Evolutionary conservation across 371 early-diverging fungal genomes (phyloP).

Genomic region (Mucor racemosus): DNA sequence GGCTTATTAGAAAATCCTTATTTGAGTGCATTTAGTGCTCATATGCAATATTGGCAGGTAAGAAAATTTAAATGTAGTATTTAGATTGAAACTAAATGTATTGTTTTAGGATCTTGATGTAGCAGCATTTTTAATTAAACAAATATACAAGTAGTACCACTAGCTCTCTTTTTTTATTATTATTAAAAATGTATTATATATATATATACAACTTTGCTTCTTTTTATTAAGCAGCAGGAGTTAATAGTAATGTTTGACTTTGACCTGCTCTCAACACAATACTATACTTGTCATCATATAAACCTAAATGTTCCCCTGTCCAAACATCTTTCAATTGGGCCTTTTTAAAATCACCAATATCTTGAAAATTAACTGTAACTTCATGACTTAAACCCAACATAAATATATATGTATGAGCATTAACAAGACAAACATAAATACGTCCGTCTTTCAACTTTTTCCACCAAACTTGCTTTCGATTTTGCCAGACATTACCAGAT

Average conservation of each 20-base stretch:
- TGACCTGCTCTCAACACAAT: slow-evolving; percentile 28
- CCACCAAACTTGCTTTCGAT: slow-evolving; percentile 53
- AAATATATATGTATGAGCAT: slow-evolving; percentile 43
- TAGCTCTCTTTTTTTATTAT: too few relatives aligned
- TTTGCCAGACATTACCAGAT: slow-evolving; percentile 44
- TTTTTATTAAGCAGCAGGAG: slow-evolving; percentile 10
- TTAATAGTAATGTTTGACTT: slow-evolving; percentile 31
- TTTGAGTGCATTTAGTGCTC: slow-evolving; percentile 73
- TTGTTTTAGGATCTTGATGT: slow-evolving; percentile 63
- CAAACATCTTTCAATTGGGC: slow-evolving; percentile 38
- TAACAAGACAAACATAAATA: slow-evolving; percentile 42
- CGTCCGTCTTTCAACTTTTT: slow-evolving; percentile 44
- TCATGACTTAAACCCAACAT: slow-evolving; percentile 44
- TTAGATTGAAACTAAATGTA: background rate
- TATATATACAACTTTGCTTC: too few relatives aligned
- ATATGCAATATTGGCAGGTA: slow-evolving; percentile 79
- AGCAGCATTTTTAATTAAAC: slow-evolving; percentile 62
- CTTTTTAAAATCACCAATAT: slow-evolving; percentile 26
- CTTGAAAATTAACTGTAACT: slow-evolving; percentile 30
- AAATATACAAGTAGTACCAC: slow-evolving; percentile 35
- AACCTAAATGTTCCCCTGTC: slow-evolving; percentile 37
- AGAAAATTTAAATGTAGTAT: background rate
- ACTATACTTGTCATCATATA: slow-evolving; percentile 21
- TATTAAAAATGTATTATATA: too few relatives aligned
- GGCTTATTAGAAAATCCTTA: slow-evolving; percentile 82